A percentile compares a stretch with the other conserved stretches of the same genome.
Conservation (phyloP, 108 stramenopile species). For the Nitzschia putrida region DNA sequence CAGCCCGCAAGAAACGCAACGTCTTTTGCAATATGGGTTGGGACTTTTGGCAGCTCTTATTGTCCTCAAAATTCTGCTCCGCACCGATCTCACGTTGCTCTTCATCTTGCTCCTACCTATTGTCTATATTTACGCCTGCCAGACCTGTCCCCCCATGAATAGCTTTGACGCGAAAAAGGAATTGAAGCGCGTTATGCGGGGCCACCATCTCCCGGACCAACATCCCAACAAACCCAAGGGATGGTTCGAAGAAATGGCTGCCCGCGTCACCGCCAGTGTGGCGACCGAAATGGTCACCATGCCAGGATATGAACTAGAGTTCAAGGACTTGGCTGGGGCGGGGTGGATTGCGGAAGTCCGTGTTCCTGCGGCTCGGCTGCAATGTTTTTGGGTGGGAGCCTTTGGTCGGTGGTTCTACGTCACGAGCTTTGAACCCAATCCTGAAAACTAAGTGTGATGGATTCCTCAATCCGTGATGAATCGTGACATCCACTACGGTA, state of each 20-base stretch:
- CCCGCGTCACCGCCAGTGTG: conserved; percentile 60
- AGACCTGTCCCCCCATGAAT: conserved; percentile 52
- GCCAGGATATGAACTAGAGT: conserved; percentile 56
- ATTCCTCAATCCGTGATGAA: too few relatives aligned
- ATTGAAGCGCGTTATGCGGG: conserved; percentile 72
- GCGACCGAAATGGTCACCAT: conserved; percentile 65
- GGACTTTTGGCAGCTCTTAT: conserved; percentile 1
- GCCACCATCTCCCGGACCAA: conserved; percentile 69
- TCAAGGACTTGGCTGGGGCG: conserved; percentile 47
- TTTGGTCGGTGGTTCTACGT: conserved; percentile 54
- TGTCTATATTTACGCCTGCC: conserved; percentile 54
- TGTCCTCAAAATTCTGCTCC: conserved; percentile 3
- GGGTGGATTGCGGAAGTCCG: conserved; percentile 44
- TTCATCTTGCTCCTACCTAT: conserved; percentile 49
- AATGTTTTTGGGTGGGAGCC: conserved; percentile 74
- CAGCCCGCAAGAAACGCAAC: conserved; percentile 12
- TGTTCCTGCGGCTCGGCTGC: conserved; percentile 49
- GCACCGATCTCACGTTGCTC: conserved; percentile 13
- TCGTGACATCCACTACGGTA: too few relatives aligned
- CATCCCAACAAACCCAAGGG: conserved; percentile 68
- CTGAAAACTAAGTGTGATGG: too few relatives aligned
- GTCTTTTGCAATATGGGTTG: conserved; percentile 11
- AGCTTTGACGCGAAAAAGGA: conserved; percentile 79
- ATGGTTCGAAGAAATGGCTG: conserved; percentile 49
- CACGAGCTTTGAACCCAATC: background rate